Base-by-base conservation (phyloP, 176 grass and related monocot genomes). In the Aegilops sharonensis region DNA sequence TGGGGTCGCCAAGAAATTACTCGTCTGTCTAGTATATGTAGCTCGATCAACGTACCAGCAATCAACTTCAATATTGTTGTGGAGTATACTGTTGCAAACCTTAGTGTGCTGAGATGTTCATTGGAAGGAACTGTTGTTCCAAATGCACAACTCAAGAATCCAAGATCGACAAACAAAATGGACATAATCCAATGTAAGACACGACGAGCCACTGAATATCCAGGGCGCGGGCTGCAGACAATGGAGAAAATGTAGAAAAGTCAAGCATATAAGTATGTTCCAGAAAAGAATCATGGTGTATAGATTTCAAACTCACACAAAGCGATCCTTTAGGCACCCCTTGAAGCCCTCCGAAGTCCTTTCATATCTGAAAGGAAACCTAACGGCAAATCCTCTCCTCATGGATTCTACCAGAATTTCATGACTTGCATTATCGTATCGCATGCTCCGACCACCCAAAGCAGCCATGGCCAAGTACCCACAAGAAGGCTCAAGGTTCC, bases 401-500 rank as follows among this genome's bases (percentile, higher is more conserved):
- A 70, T 34, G 66, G 30, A 35, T 39, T 69, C 54, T 32, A 70
- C 11, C 20, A 79, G 17, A 78, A 48, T 74, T 25, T 3, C 21
- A 78, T 66, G 4, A 45, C 61, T 54, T 78, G 56, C 40, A 21
- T 47, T 52, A 9, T 8, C 7, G 8, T n/a, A n/a, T 60, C 8
- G 5, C 21, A 3, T 9, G 59, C 59, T n/a, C 20, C 9, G 3
- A 62, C 8, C 59, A 62, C 18, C 59, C 59, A 62, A 62, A 62
- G 59, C 21, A 62, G 59, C 21, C 59, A 62, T 62, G 59, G 76
- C 69, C 39, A 80, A 13, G 30, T 50, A 74, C 47, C 45, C 27
- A 48, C 87, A 89, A 8, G 81, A 80, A 70, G 87, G 87, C 74
- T 80, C n/a, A 24, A 89, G 31, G 62, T 68, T 6, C 4, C 15